phyloP scores from a whole-genome alignment of 257 asterid species.

The Fraxinus cuspidata region DNA sequence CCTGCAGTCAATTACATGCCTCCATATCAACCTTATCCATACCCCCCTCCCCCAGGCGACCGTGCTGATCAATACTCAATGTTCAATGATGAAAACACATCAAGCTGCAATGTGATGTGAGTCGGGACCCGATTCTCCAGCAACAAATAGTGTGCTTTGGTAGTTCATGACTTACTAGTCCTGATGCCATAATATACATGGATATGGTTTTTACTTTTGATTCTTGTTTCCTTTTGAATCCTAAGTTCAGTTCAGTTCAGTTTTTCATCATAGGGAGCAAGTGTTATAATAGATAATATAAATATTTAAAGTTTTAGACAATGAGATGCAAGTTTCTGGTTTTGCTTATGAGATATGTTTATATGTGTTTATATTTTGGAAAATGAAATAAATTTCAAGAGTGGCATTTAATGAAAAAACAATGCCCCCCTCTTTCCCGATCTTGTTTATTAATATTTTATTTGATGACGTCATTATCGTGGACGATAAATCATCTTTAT shows the following conservation, averaged over 20 bases:
- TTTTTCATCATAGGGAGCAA: slow-evolving; percentile 38
- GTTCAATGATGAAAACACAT: slow-evolving; percentile 76
- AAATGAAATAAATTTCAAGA: slow-evolving; percentile 39
- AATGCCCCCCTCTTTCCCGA: slow-evolving; percentile 22
- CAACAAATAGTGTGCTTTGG: not conserved
- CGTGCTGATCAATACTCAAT: slow-evolving; percentile 49
- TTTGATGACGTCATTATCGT: not conserved
- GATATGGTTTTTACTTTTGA: slow-evolving; percentile 28
- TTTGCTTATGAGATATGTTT: slow-evolving; percentile 49
- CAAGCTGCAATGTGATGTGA: slow-evolving; percentile 76
- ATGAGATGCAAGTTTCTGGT: slow-evolving; percentile 16
- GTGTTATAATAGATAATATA: slow-evolving; percentile 42
- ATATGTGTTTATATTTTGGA: slow-evolving; percentile 48
- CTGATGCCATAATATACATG: slow-evolving; percentile 52
- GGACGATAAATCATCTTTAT: no score
- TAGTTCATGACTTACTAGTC: slow-evolving; percentile 27
- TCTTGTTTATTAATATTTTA: not conserved
- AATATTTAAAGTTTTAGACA: slow-evolving; percentile 40
- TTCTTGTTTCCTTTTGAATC: slow-evolving; percentile 24
- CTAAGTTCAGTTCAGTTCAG: slow-evolving; percentile 48
- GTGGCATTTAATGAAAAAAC: slow-evolving; percentile 30
- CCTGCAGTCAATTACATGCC: slow-evolving; percentile 90
- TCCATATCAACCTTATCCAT: slow-evolving; percentile 52
- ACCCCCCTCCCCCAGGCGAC: slow-evolving; percentile 58
- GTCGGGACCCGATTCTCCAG: not conserved